Base-by-base conservation (phyloP, 2,329 filamentous ascomycete species). In the Sphaerulina musiva region DNA sequence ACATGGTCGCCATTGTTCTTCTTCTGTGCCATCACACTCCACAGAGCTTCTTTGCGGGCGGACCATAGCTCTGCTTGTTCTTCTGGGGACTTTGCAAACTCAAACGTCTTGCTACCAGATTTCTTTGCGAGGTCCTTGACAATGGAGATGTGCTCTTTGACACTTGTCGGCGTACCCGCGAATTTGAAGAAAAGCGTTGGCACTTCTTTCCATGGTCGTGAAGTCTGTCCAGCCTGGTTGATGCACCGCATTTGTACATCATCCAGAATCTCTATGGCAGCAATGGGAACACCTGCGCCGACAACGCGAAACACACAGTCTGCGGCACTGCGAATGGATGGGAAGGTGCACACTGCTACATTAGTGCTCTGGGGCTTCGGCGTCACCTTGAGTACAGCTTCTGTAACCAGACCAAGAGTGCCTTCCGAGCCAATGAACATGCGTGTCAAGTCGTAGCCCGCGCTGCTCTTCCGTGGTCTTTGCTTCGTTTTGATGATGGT, bases 361-460 rank as follows among this genome's bases (percentile, higher is more conserved):
- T 81, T 89, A 46, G 86, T 87, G 57, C 83, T 85, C 61, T 86
- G 82, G 0, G 91, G 90, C 68, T 85, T 85, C 23, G 89, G 85
- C 0, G 88, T 89, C 41, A 96, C 77, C 74, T 95, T 95, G 62
- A 96, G 77, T 2, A 86, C 91, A 4, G 90, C 91, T 74, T 96
- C 91, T 0, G 91, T 95, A 39, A 95, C 87, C 10, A 96, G 80
- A 7, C 91, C 91, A 1, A 96, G 81, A 0, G 91, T 96, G 46
- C 91, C 91, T 74, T 96, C 91, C 63, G 86, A 90, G 44, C 91
- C 91, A 70, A 95, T 86, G 71, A 95, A 93, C 56, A 95, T 80
- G 65, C 86, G 85, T 1, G 89, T 95, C 48, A 96, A 79, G 69
- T 96, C 90, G 72, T 96, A 96, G 26, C 91, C 91, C 32, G 91